A percentile compares a stretch with the other conserved stretches of the same genome.
Conservation (phyloP, 306 rosid species). For the Trifolium fragiferum region DNA sequence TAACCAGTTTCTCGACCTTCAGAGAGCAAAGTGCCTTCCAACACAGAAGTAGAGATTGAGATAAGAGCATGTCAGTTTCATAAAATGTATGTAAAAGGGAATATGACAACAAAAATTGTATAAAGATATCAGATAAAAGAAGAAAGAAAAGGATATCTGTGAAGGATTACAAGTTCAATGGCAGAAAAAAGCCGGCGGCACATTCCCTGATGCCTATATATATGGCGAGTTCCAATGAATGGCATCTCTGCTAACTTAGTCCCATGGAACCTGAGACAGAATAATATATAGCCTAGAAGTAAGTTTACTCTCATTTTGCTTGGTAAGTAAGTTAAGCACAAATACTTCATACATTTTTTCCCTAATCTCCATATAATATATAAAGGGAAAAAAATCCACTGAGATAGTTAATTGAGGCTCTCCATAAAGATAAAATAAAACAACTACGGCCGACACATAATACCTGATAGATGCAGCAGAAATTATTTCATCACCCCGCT, state of each 20-base stretch:
- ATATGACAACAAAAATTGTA: slow-evolving; percentile 16
- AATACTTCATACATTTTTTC: neutral
- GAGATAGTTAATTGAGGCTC: neutral
- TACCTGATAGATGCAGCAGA: slow-evolving; percentile 93
- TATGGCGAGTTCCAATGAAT: slow-evolving; percentile 93
- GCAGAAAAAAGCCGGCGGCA: slow-evolving; percentile 93
- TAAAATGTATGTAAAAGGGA: slow-evolving; percentile 35
- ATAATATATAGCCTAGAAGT: slow-evolving; percentile 10
- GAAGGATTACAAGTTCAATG: slow-evolving; percentile 74
- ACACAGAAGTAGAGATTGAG: slow-evolving; percentile 32
- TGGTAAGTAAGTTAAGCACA: slow-evolving; percentile 4
- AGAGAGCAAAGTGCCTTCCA: slow-evolving; percentile 74
- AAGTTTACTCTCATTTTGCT: slow-evolving; percentile 18
- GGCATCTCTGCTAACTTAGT: slow-evolving; percentile 98
- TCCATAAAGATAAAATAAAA: slow-evolving; percentile 4
- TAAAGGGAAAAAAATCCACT: slow-evolving; percentile 13
- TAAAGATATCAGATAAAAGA: slow-evolving; percentile 28
- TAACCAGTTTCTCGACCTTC: slow-evolving; percentile 87
- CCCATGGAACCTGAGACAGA: slow-evolving; percentile 81
- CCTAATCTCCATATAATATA: slow-evolving; percentile 5
- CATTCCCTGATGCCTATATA: slow-evolving; percentile 98
- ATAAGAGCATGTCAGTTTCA: slow-evolving; percentile 33
- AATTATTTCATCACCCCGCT: slow-evolving; percentile 94
- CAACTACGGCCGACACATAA: slow-evolving; percentile 4
- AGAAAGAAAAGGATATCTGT: slow-evolving; percentile 40